Evolutionary conservation across 2,329 filamentous ascomycete species (phyloP), one percentile per base, ranked within the genome.

Genomic region (Neofusicoccum sp.): DNA sequence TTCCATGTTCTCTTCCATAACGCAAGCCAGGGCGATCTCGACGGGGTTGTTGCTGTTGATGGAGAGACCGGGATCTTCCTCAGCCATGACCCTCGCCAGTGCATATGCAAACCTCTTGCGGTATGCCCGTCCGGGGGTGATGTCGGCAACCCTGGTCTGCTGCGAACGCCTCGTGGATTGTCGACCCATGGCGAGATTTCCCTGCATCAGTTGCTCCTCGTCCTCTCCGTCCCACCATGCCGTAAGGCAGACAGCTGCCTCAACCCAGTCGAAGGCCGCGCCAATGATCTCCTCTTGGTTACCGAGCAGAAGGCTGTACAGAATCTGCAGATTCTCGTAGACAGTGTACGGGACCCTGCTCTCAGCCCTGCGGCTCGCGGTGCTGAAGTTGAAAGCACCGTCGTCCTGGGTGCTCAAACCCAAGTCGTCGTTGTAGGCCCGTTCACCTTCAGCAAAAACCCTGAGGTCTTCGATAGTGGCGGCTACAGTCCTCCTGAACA

Each of bases 201-300:
- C 76, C 38, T 74, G 69, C 1, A 73, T 65, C 30, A 75, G 65
- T n/a, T 58, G 43, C 1, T 79, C 76, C 12, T 80, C 78, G 8
- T 87, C 82, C 62, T 86, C 84, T 63, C 95, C 91, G 70, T 96
- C 89, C 92, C 93, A 96, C 93, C 93, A 98, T 5, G 89, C 87
- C 33, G 93, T 87, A 53, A 98, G 78, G 1, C 88, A 90, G 62
- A 97, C 78, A 0, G 88, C 89, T 0, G 91, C 93, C 77, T 98
- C 93, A 56, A 93, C 86, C 93, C 93, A 98, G 74, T 97, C 93
- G 69, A 93, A 87, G 1, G 92, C 86, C 45, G 87, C 85, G 48
- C 87, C 84, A 63, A 96, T 79, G 57, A 97, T 90, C 20, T 91
- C 87, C 36, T 88, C 84, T 8, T 86, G 82, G 64, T 89, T 85